These are phyloP conservation scores for Piromyces sp. DNA, from an alignment of 192 early-diverging fungal genomes.

Conservation along the genomic window DNA sequence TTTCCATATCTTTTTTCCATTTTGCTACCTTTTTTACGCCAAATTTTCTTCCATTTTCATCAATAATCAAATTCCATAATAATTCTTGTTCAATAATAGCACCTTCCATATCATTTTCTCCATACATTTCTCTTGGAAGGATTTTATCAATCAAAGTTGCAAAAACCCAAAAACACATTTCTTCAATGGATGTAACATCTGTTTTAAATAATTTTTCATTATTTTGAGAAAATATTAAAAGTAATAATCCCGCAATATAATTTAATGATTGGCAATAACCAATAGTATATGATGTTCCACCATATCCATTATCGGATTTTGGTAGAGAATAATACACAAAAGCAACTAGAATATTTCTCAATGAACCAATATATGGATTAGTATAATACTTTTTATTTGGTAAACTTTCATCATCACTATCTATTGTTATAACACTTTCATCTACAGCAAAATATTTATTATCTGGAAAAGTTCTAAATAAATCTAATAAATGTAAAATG, in stretches of 20 bases:
- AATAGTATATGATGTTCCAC: slow-evolving; percentile 20
- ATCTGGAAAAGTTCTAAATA: slow-evolving; percentile 61
- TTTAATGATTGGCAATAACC: slow-evolving; percentile 77
- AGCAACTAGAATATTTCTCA: slow-evolving; percentile 49
- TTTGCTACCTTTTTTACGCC: slow-evolving; percentile 20
- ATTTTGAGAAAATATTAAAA: slow-evolving; percentile 31
- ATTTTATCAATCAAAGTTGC: slow-evolving; percentile 52
- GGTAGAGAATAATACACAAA: slow-evolving; percentile 45
- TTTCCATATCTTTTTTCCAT: slow-evolving; percentile 21
- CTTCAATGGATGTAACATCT: slow-evolving; percentile 30
- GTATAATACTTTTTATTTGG: not conserved
- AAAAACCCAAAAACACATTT: slow-evolving; percentile 65
- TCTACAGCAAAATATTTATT: slow-evolving; percentile 15
- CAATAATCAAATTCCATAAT: slow-evolving; percentile 25
- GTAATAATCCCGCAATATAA: slow-evolving; percentile 53
- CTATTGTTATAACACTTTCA: not conserved
- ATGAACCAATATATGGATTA: slow-evolving; percentile 20
- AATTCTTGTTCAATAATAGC: slow-evolving; percentile 53
- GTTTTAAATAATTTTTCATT: not conserved
- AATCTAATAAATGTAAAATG: no score
- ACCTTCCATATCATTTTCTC: slow-evolving; percentile 50
- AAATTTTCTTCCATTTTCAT: slow-evolving; percentile 18
- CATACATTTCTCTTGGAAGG: slow-evolving; percentile 58
- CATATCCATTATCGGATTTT: slow-evolving; percentile 1
- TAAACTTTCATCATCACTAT: not conserved